These are phyloP conservation scores for Mychonastes homosphaera DNA, from an alignment of 139 green algal species.

Conservation along the genomic window DNA sequence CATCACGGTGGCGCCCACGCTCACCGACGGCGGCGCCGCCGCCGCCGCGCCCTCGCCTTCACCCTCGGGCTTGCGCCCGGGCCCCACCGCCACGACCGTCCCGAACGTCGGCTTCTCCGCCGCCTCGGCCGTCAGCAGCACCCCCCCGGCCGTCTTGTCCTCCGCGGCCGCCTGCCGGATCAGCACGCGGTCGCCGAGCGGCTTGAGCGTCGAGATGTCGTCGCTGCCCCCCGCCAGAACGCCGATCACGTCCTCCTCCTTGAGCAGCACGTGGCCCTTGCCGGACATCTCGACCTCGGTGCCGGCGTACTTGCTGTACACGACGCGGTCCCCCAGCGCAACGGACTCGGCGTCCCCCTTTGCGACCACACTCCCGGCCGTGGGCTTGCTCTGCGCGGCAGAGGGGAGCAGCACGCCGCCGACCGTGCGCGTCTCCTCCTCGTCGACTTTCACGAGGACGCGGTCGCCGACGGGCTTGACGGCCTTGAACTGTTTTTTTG, in stretches of 20 bases:
- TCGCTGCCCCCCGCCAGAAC: constrained; percentile 57
- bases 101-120: constrained; percentile 87
- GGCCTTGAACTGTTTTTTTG: constrained; percentile 73
- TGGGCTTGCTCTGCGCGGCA: constrained; percentile 61
- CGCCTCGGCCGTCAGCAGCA: constrained; percentile 67
- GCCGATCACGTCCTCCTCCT: constrained; percentile 90
- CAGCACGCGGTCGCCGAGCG: constrained; percentile 75
- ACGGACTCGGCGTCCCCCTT: constrained; percentile 52
- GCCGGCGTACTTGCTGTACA: constrained; percentile 93
- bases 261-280: constrained; percentile 75
- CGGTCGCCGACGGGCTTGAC: constrained; percentile 80
- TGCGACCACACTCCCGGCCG: constrained; percentile 57
- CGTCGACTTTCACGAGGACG: constrained; percentile 78
- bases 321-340: constrained; percentile 74
- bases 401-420: constrained; percentile 84
- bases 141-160: constrained; percentile 62
- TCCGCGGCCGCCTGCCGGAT: constrained; percentile 48
- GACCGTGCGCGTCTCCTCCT: constrained; percentile 62
- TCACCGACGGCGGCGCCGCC: constrained; percentile 40
- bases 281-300: constrained; percentile 78
- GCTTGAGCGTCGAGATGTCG: constrained; percentile 71
- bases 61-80: constrained; percentile 49
- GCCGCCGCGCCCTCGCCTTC: constrained; percentile 41
- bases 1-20: constrained; percentile 66
- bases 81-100: constrained; percentile 68